Evolutionary conservation across 2,329 filamentous ascomycete species (phyloP).

Genomic region (Tolypocladium tundrense): DNA sequence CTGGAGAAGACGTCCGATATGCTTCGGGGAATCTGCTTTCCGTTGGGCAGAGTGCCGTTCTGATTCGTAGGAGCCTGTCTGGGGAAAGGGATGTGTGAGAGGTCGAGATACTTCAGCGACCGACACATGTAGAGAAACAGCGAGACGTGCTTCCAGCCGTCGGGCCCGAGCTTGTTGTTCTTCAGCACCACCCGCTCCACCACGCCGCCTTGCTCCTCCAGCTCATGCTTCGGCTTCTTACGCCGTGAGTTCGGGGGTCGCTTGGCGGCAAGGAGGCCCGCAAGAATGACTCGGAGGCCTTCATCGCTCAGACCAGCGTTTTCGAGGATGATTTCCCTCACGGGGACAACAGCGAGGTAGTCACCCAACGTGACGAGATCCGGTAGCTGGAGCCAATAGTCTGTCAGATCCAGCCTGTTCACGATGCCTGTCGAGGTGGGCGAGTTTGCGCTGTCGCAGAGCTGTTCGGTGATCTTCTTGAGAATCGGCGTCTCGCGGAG

Average conservation of each 20-base stretch:
- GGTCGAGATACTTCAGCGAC: slow-evolving; percentile 74
- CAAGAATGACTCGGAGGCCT: slow-evolving; percentile 74
- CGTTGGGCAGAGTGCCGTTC: slow-evolving; percentile 20
- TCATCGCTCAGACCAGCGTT: slow-evolving; percentile 83
- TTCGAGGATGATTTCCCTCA: slow-evolving; percentile 77
- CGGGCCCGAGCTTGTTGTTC: slow-evolving; percentile 78
- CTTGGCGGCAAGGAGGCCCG: slow-evolving; percentile 73
- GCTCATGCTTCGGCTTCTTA: slow-evolving; percentile 32
- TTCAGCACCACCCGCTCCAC: slow-evolving; percentile 82
- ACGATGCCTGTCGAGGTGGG: slow-evolving; percentile 64
- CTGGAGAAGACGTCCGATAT: slow-evolving; percentile 58
- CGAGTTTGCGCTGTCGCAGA: slow-evolving; percentile 59
- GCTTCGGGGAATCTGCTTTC: slow-evolving; percentile 20
- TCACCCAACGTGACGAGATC: slow-evolving; percentile 86
- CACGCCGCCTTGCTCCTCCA: slow-evolving; percentile 52
- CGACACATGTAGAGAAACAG: slow-evolving; percentile 85
- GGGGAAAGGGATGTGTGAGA: slow-evolving; percentile 78
- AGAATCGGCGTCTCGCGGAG: slow-evolving; percentile 85
- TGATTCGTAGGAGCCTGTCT: slow-evolving; percentile 19
- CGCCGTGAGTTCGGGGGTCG: slow-evolving; percentile 44
- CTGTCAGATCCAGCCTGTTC: slow-evolving; percentile 71
- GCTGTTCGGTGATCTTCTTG: slow-evolving; percentile 84
- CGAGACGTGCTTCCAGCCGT: slow-evolving; percentile 87
- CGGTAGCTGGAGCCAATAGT: slow-evolving; percentile 70
- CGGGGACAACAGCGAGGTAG: slow-evolving; percentile 86